Evolutionary conservation across 352 stramenopile species (phyloP), one percentile per base, ranked within the genome.

Genomic region (Phytophthora pisi): DNA sequence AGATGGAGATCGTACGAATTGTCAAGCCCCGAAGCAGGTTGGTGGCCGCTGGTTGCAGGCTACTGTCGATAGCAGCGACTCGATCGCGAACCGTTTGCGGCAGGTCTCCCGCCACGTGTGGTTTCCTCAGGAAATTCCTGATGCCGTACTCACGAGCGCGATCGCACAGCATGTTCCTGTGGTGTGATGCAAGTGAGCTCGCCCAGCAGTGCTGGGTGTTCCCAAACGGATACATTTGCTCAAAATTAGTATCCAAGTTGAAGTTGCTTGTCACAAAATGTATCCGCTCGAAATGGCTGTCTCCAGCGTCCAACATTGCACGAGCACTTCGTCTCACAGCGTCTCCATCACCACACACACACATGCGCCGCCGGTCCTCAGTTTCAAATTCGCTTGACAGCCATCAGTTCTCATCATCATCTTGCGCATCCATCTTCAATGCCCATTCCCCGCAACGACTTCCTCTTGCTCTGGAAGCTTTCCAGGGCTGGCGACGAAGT

Each of bases 401-500:
- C 28, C 36, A 43, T 23, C 57, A 64, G 16, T 45, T 58, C 24
- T 18, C 1, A 42, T 4, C 26, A 30, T 7, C 26, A 30, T 6
- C 26, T 30, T 30, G 7, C 26, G 4, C 26, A 30, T 30, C 26
- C 26, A 30, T 30, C 26, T 30, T 30, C 26, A 6, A 78, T 79
- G 72, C 64, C 72, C 16, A 74, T 74, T 43, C 62, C 55, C 3
- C 72, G 68, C 28, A 61, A 70, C 31, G 72, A 79, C 40, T 79
- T 70, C 47, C 46, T 73, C 28, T 6, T 68, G 34, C 47, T 79
- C 5, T 79, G 72, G 72, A 76, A 76, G 28, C 53, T 72, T 15
- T 70, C 72, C 5, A 54, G 68, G 24, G 56, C 55, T 24, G 72
- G 72, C 6, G 68, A 79, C 23, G 68, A 76, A n/a, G 60, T 24